These are phyloP conservation scores for Clitopilus hobsonii DNA, from an alignment of 768 basidiomycete genomes.

Conservation along the genomic window DNA sequence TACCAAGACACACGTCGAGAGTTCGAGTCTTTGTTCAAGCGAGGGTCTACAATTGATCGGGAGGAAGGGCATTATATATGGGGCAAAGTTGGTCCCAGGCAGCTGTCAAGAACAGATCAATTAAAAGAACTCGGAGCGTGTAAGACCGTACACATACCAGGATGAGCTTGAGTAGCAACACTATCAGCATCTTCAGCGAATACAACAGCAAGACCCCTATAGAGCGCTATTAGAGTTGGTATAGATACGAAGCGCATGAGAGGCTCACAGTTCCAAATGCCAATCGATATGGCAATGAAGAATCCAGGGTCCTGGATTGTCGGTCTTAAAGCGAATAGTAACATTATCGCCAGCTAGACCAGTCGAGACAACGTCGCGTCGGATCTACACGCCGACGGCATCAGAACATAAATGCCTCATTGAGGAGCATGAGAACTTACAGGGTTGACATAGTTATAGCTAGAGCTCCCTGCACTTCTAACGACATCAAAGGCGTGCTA, in stretches of 20 bases:
- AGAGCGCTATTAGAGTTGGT: background rate
- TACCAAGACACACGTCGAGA: background rate
- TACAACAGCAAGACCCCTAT: constrained; percentile 9
- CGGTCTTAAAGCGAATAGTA: constrained; percentile 9
- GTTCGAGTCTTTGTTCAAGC: background rate
- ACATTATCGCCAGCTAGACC: constrained; percentile 17
- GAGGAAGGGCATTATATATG: constrained; percentile 4
- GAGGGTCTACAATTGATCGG: background rate
- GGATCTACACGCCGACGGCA: constrained; percentile 28
- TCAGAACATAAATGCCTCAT: background rate
- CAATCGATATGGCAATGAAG: constrained; percentile 8
- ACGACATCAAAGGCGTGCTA: constrained; percentile 24
- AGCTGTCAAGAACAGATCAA: background rate
- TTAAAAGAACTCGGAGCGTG: background rate
- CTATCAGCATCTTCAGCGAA: constrained; percentile 6
- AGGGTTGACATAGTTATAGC: constrained; percentile 17
- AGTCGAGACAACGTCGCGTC: constrained; percentile 8
- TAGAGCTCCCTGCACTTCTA: constrained; percentile 19
- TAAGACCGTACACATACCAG: constrained; percentile 1
- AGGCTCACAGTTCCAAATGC: constrained; percentile 5
- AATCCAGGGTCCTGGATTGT: constrained; percentile 8
- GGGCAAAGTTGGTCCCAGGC: constrained; percentile 6
- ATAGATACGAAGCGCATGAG: background rate
- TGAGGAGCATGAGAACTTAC: constrained; percentile 1
- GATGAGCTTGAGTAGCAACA: background rate